Evolutionary conservation across 139 green algal genomes (phyloP).

Genomic region (Chlorella ohadii): DNA sequence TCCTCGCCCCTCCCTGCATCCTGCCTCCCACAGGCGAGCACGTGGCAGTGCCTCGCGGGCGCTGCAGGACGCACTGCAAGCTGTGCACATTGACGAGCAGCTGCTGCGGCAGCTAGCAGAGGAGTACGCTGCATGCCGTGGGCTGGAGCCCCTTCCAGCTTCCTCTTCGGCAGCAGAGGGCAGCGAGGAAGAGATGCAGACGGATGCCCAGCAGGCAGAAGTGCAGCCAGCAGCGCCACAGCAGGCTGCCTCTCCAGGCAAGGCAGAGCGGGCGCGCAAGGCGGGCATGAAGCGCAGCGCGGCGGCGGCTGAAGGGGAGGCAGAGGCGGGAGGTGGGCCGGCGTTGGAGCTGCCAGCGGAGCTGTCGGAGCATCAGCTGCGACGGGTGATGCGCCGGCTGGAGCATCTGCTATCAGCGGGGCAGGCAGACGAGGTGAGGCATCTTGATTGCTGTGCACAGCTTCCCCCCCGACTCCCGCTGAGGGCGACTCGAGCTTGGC

Average conservation of each 20-base stretch:
- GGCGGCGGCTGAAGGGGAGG: not conserved
- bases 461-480: too few species aligned
- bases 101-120: slow-evolving; percentile 4
- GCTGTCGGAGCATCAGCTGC: slow-evolving; percentile 26
- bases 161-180: not conserved
- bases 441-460: too few species aligned
- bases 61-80: slow-evolving; percentile 11
- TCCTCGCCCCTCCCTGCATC: too few species aligned
- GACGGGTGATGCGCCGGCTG: not conserved
- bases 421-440: not conserved
- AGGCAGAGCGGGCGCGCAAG: not conserved
- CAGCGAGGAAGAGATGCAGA: slow-evolving; percentile 9
- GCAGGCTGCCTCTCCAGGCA: not conserved
- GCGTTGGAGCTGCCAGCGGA: slow-evolving; percentile 2
- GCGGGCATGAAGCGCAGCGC: not conserved
- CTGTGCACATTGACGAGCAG: not conserved
- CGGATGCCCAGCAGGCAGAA: not conserved
- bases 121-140: slow-evolving; percentile 11
- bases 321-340: not conserved
- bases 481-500: too few species aligned
- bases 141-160: not conserved
- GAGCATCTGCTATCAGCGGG: not conserved
- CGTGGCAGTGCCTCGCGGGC: not conserved
- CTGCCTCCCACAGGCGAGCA: not conserved
- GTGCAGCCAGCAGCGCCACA: not conserved